Evolutionary conservation across 2,329 filamentous ascomycete species (phyloP).

Genomic region (Aspergillus terreus): DNA sequence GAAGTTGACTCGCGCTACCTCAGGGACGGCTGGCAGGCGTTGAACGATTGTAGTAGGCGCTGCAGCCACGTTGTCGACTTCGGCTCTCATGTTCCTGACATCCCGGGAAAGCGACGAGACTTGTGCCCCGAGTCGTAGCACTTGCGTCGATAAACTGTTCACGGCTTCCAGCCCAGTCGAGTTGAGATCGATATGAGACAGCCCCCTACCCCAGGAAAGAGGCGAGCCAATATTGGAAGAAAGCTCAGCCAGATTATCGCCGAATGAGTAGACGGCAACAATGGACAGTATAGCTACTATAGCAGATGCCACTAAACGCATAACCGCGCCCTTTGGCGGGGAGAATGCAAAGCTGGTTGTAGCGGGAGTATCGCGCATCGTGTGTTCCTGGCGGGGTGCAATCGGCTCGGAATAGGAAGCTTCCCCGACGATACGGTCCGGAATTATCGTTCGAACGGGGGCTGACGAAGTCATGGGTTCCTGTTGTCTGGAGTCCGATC

Average conservation of each 20-base stretch:
- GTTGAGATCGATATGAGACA: slow-evolving; percentile 18
- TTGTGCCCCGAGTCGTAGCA: slow-evolving; percentile 26
- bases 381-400: not conserved
- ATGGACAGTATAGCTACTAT: slow-evolving; percentile 10
- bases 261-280: slow-evolving; percentile 11
- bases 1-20: slow-evolving; percentile 62
- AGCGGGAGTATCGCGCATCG: not conserved
- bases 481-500: not conserved
- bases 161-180: slow-evolving; percentile 22
- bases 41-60: slow-evolving; percentile 17
- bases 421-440: slow-evolving; percentile 10
- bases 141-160: slow-evolving; percentile 21
- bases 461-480: slow-evolving; percentile 12
- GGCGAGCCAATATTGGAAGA: slow-evolving; percentile 15
- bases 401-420: slow-evolving; percentile 2
- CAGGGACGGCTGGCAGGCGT: slow-evolving; percentile 13
- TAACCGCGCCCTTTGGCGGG: not conserved
- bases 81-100: slow-evolving; percentile 21
- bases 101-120: slow-evolving; percentile 31
- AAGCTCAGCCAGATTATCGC: slow-evolving; percentile 11
- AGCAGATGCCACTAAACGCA: slow-evolving; percentile 8
- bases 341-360: not conserved
- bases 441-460: slow-evolving; percentile 24
- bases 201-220: slow-evolving; percentile 1
- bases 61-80: slow-evolving; percentile 19